Percentiles rank a stretch among this genome's conserved stretches.
These are phyloP conservation scores for Arthroderma sp. DNA, from an alignment of 2,329 filamentous ascomycete species.

Conservation along the genomic window DNA sequence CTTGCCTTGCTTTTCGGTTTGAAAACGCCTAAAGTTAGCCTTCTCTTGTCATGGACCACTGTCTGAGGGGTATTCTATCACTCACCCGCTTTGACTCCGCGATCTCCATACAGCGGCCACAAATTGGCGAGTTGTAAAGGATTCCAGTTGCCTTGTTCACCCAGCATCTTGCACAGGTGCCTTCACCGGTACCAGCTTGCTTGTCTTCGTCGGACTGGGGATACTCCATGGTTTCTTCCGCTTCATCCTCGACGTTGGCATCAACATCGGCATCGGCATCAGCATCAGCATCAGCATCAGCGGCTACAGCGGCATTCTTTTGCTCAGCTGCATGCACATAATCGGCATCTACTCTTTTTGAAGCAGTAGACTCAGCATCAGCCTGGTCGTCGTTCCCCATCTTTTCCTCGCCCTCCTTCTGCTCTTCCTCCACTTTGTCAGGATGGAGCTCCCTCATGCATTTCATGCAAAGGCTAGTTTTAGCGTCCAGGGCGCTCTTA, in stretches of 20 bases:
- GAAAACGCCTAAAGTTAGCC: neutral
- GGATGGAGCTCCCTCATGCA: conserved; percentile 8
- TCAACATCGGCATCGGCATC: neutral
- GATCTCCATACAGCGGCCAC: conserved; percentile 10
- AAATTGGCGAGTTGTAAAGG: conserved; percentile 13
- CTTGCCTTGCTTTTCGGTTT: neutral
- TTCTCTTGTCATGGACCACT: neutral
- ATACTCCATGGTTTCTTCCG: neutral
- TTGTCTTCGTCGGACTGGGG: conserved; percentile 5
- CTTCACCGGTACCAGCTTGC: neutral
- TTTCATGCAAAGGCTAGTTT: conserved; percentile 8
- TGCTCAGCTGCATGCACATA: no score
- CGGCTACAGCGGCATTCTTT: neutral
- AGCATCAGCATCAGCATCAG: neutral
- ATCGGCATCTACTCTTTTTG: no score
- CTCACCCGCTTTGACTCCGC: conserved; percentile 12
- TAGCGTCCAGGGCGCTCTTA: conserved; percentile 2
- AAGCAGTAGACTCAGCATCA: neutral
- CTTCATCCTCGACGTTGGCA: neutral
- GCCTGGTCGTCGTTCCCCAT: neutral
- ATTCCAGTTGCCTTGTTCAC: conserved; percentile 11
- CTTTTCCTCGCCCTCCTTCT: conserved; percentile 1
- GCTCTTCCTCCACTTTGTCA: neutral
- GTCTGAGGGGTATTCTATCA: neutral
- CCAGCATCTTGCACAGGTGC: conserved; percentile 13